phyloP scores from a whole-genome alignment of 1,139 yeast species.

The Nakaseomyces kungkrabaensis region DNA sequence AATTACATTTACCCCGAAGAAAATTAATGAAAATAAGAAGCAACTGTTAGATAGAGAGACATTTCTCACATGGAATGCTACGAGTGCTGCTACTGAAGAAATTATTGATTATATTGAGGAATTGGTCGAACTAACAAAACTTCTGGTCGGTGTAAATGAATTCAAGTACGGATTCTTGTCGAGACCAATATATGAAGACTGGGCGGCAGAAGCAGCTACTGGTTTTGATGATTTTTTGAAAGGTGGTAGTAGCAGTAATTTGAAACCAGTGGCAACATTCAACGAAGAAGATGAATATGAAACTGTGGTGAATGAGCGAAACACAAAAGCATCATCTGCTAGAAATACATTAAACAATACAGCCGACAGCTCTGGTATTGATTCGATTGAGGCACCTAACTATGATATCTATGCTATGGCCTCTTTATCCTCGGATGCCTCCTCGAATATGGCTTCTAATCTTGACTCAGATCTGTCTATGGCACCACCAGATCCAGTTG shows the following conservation, averaged over 20 bases:
- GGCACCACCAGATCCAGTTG: constrained; percentile 9
- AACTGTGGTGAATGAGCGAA: neutral
- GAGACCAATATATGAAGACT: constrained; percentile 37
- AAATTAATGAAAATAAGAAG: neutral
- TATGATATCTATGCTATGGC: constrained; percentile 8
- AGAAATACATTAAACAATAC: constrained; percentile 1
- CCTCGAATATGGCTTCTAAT: constrained; percentile 1
- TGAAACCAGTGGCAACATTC: neutral
- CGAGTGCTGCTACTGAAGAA: constrained; percentile 40
- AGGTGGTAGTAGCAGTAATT: constrained; percentile 5
- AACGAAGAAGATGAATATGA: constrained; percentile 1
- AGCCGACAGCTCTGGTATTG: neutral
- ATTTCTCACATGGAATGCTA: constrained; percentile 43
- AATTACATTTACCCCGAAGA: neutral
- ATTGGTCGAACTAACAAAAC: constrained; percentile 33
- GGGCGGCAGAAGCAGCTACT: constrained; percentile 33
- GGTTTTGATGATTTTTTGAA: constrained; percentile 26
- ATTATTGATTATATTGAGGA: constrained; percentile 42
- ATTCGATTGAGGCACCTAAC: constrained; percentile 3
- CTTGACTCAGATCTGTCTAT: constrained; percentile 4
- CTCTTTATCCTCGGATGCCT: constrained; percentile 7
- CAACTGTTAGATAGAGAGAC: constrained; percentile 31
- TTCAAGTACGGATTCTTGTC: constrained; percentile 42
- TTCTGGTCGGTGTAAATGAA: constrained; percentile 39
- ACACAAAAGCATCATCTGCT: neutral